Evolutionary conservation across 164 flowering plant species (phyloP), one percentile per base, ranked within the genome.

Genomic region (Akebia trifoliata): DNA sequence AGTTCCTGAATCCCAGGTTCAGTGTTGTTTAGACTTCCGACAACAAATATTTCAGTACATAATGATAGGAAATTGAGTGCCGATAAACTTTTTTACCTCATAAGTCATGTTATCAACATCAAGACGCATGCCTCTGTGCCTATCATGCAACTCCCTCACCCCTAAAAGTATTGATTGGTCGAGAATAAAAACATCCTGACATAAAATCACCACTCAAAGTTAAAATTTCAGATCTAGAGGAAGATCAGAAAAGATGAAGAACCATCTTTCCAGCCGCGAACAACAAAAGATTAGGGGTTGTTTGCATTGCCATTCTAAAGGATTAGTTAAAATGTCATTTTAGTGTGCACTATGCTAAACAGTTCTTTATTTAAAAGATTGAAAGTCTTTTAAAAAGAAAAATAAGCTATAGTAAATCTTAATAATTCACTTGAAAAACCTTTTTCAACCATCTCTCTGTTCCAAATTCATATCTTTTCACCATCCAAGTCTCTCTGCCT

Each of bases 81-180:
- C 12, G 48, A 54, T 8, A 37, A 36, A 11, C 3, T 5, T 17
- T 26, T 29, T 25, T 31, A 67, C 66, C 59, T 67, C 70, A 22
- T 67, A 67, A 10, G 70, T 81, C 96, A 91, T 88, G 72, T 86
- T 82, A 65, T 91, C 96, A 35, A 88, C 88, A 71, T 91, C 97
- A 50, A 91, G 84, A 17, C 97, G 77, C 96, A 91, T 82, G 59
- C 86, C 92, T 62, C 94, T 79, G 56, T 88, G 94, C 43, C 85
- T 73, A 60, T 87, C 97, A 54, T 84, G 90, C 59, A 77, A 46
- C 58, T 82, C 85, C 44, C 83, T 75, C 66, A 81, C 74, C 40
- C 87, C 94, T 61, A 72, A 76, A 20, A 81, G 57, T 17, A 80
- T 63, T 0, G 90, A 72, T 28, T 73, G 97, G 50, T 89, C 87